These are phyloP conservation scores for Coniochaeta pulveracea DNA, from an alignment of 2,329 filamentous ascomycete genomes.

Conservation along the genomic window DNA sequence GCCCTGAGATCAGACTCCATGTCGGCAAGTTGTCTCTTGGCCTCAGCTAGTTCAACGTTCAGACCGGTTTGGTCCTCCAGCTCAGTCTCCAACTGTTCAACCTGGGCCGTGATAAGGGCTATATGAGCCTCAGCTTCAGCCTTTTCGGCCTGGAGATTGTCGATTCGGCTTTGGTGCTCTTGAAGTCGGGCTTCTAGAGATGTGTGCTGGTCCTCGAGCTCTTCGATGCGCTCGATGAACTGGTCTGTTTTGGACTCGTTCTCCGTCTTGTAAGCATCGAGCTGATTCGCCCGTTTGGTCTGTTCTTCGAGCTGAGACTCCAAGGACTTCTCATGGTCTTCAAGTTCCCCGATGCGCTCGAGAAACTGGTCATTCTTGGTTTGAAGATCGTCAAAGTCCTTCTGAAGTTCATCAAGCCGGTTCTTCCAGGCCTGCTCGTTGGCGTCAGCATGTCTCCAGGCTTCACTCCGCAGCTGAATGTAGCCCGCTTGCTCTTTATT, in stretches of 20 bases:
- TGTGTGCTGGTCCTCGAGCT: slow-evolving; percentile 1
- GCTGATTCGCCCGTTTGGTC: neutral
- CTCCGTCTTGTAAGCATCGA: neutral
- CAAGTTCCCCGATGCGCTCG: neutral
- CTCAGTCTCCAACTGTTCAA: neutral
- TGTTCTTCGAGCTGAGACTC: neutral
- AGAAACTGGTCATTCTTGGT: neutral
- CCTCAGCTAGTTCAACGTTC: too few species aligned
- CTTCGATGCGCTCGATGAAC: slow-evolving; percentile 1
- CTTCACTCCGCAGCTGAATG: too few species aligned
- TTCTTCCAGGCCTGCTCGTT: too few species aligned
- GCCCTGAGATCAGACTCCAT: neutral
- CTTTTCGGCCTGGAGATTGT: neutral
- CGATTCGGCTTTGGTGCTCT: neutral
- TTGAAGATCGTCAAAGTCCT: too few species aligned
- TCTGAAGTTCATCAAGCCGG: too few species aligned
- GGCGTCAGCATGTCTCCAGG: too few species aligned
- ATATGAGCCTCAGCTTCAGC: neutral
- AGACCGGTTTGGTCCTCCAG: too few species aligned
- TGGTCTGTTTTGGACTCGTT: too few species aligned
- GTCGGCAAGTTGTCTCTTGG: neutral
- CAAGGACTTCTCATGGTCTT: neutral
- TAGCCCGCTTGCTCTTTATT: too few species aligned
- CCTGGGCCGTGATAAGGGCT: too few species aligned
- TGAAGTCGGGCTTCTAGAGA: neutral